phyloP scores from a whole-genome alignment of 176 grass and related monocot species.

The Cocos nucifera region DNA sequence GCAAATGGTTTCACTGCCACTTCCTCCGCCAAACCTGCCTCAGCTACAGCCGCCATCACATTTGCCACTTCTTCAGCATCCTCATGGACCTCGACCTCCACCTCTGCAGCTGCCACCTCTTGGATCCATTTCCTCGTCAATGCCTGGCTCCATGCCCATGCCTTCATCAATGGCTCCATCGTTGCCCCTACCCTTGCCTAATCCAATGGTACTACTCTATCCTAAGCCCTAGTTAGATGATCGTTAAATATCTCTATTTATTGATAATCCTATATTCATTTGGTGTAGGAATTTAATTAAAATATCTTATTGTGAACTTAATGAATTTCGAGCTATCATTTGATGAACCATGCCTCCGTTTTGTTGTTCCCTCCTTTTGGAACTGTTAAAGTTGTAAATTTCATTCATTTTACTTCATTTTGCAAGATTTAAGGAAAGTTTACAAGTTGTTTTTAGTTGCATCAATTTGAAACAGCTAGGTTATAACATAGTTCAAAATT shows the following conservation, averaged over 20 bases:
- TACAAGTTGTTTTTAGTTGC: too few species aligned
- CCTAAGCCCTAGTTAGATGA: background rate
- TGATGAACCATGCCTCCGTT: too few species aligned
- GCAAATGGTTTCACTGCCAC: conserved; percentile 42
- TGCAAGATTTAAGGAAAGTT: too few species aligned
- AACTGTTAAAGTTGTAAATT: too few species aligned
- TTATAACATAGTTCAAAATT: too few species aligned
- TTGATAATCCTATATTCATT: too few species aligned
- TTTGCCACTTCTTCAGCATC: conserved; percentile 52
- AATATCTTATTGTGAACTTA: too few species aligned
- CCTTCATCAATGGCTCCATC: conserved; percentile 50
- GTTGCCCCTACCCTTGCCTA: conserved; percentile 56
- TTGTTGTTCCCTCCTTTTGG: too few species aligned
- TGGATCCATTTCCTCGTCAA: conserved; percentile 8
- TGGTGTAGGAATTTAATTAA: too few species aligned
- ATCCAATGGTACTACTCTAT: conserved; percentile 60
- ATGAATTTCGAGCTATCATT: too few species aligned
- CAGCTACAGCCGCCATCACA: conserved; percentile 65
- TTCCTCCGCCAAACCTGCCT: conserved; percentile 49
- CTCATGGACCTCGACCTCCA: conserved; percentile 53
- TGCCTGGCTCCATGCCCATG: conserved; percentile 49
- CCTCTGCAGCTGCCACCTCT: conserved; percentile 36
- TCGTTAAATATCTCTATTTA: background rate
- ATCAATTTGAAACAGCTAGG: too few species aligned
- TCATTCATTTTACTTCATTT: too few species aligned